Conservation (phyloP, 2,329 filamentous ascomycete genomes). For the Colletotrichum tabaci region DNA sequence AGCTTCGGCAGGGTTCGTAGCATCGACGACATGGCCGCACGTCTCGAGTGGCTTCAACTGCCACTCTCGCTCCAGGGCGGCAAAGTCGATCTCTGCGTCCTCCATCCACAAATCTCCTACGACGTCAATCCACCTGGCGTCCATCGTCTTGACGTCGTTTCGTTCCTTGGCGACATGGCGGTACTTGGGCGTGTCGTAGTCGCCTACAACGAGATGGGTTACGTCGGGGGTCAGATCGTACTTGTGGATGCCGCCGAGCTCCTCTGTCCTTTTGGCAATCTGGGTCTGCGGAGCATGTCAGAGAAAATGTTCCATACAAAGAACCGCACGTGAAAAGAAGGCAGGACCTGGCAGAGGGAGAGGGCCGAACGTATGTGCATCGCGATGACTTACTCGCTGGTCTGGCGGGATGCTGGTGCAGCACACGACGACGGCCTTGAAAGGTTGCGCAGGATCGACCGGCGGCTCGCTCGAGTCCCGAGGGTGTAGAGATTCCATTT, state of each 20-base stretch:
- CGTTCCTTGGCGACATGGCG: constrained; percentile 93
- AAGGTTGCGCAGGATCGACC: constrained; percentile 73
- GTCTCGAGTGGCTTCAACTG: constrained; percentile 75
- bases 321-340: neutral
- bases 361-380: constrained; percentile 9
- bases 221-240: constrained; percentile 96
- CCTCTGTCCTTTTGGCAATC: constrained; percentile 74
- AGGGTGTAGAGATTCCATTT: constrained; percentile 29
- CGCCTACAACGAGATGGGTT: constrained; percentile 93
- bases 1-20: constrained; percentile 52
- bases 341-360: neutral
- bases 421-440: constrained; percentile 83
- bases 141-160: constrained; percentile 87
- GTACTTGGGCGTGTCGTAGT: constrained; percentile 93
- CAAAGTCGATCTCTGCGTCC: constrained; percentile 82
- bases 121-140: constrained; percentile 86
- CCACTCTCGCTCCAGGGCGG: constrained; percentile 76
- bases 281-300: constrained; percentile 58
- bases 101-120: constrained; percentile 85
- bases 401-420: constrained; percentile 89
- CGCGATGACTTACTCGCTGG: constrained; percentile 73
- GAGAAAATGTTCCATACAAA: constrained; percentile 8
- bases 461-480: constrained; percentile 46
- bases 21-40: constrained; percentile 52
- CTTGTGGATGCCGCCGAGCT: constrained; percentile 90